Evolutionary conservation across 2,329 filamentous ascomycete species (phyloP).

Genomic region (Hypoxylon sp.): DNA sequence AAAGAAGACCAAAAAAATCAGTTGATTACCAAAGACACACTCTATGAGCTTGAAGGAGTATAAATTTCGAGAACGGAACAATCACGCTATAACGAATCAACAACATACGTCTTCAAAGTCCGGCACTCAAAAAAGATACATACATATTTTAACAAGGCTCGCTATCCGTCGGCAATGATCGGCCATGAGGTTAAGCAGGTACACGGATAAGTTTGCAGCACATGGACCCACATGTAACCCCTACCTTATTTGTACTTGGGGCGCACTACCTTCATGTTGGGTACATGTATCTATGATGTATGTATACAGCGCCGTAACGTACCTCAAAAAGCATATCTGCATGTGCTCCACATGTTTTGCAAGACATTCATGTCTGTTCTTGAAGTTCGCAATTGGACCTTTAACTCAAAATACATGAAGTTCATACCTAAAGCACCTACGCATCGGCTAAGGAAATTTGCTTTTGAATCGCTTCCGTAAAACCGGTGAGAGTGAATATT

Average conservation of each 20-base stretch:
- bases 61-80: slow-evolving; percentile 9
- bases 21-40: slow-evolving; percentile 15
- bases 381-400: not conserved
- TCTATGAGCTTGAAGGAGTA: slow-evolving; percentile 10
- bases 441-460: not conserved
- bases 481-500: not conserved
- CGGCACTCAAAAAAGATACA: slow-evolving; percentile 10
- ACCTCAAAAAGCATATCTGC: not conserved
- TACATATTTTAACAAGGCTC: slow-evolving; percentile 22
- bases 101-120: slow-evolving; percentile 7
- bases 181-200: slow-evolving; percentile 39
- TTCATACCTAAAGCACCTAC: not conserved
- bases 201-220: slow-evolving; percentile 37
- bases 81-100: slow-evolving; percentile 21
- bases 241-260: slow-evolving; percentile 15
- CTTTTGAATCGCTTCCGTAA: not conserved
- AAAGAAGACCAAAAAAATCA: not conserved
- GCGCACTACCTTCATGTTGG: not conserved
- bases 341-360: not conserved
- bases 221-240: slow-evolving; percentile 32
- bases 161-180: slow-evolving; percentile 35
- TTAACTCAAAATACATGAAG: slow-evolving; percentile 4
- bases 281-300: too few species aligned
- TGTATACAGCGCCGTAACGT: too few species aligned
- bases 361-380: not conserved